Base-by-base conservation (phyloP, 164 flowering plant species). In the Annona cherimola region DNA sequence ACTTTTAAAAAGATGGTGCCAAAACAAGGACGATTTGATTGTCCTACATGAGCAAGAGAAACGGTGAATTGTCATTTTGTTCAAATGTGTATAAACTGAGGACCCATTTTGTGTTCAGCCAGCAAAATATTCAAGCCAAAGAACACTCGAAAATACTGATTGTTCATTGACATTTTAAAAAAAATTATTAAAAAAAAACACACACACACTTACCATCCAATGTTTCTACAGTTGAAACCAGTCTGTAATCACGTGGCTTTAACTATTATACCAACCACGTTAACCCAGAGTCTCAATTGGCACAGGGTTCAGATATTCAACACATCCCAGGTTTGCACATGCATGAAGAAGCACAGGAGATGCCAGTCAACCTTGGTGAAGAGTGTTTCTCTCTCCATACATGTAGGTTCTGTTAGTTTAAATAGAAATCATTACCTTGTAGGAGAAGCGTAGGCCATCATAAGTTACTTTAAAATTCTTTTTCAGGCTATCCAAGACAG, bases 361-460 rank as follows among this genome's bases (percentile, higher is more conserved):
- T 11, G 57, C 57, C 57, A 50, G 57, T 16, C 9, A 50, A 50
- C 11, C 57, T 50, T 16, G 41, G 19, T 42, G 12, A 64, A 64
- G 26, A 7, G 63, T 4, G 19, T n/a, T 9, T 35, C 18, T 64
- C 2, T 40, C 12, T 64, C 8, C 9, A 1, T 41, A 64, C 42
- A 12, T 64, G 67, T 64, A 41, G 41, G 42, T 35, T 40, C 14
- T 64, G 0, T 1, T 16, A 5, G 67, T 64, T 18, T 8, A 42
- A 64, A 61, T 61, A 61, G 54, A 61, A 44, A 42, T 6, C 46
- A 35, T 73, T 79, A 88, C 95, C 92, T 90, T 90, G 84, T 87
- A 90, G 42, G 91, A 83, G 76, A 90, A 88, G 76, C 86, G 84
- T 72, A 42, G 78, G 42, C 92, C 92, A 77, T 88, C 91, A 71